Conservation (phyloP, 1,284 basidiomycete genomes). For the Phellopilus nigrolimitatus region DNA sequence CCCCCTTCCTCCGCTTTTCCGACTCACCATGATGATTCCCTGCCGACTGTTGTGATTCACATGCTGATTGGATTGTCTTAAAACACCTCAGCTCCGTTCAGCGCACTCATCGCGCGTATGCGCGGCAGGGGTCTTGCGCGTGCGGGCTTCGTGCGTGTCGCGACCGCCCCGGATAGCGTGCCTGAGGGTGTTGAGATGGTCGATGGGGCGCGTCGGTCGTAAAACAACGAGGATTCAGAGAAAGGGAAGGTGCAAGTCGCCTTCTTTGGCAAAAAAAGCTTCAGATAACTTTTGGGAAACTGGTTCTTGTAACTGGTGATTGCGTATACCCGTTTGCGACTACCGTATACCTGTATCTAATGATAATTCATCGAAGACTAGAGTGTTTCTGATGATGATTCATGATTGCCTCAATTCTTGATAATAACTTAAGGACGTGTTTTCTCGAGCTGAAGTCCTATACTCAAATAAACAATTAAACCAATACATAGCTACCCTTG, state of each 20-base stretch:
- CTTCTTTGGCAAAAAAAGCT: background rate
- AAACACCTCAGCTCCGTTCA: constrained; percentile 9
- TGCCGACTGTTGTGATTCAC: background rate
- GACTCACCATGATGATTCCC: background rate
- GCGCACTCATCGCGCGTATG: constrained; percentile 2
- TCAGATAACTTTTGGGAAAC: background rate
- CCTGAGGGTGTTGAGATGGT: background rate
- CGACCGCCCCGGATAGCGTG: constrained; percentile 16
- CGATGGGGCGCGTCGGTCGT: background rate
- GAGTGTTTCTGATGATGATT: too few relatives aligned
- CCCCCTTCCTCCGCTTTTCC: background rate
- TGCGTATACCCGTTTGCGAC: background rate
- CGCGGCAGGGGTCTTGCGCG: constrained; percentile 6
- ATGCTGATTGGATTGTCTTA: background rate
- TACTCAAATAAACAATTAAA: too few relatives aligned
- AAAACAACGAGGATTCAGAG: too few relatives aligned
- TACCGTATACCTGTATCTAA: background rate
- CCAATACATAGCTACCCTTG: too few relatives aligned
- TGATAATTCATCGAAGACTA: too few relatives aligned
- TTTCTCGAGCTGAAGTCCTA: too few relatives aligned
- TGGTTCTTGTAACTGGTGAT: background rate
- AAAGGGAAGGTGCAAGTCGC: too few relatives aligned
- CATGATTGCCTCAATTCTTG: too few relatives aligned
- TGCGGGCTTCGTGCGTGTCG: constrained; percentile 16
- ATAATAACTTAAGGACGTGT: too few relatives aligned